A percentile compares a stretch with the other conserved stretches of the same genome.
These are phyloP conservation scores for Fusarium sp. DNA, from an alignment of 2,329 filamentous ascomycete species.

Conservation along the genomic window DNA sequence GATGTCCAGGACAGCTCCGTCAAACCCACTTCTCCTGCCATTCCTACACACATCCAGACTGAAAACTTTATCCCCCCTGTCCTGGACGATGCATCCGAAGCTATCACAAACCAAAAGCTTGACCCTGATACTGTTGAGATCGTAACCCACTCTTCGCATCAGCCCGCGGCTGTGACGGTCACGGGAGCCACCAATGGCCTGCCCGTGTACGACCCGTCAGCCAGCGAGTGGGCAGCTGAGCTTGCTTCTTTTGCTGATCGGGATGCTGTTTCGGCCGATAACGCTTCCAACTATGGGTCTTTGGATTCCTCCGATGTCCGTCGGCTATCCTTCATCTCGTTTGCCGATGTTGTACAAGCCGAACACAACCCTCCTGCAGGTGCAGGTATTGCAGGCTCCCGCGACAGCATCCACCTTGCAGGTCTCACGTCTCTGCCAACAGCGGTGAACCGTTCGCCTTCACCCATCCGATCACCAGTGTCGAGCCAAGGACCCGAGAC, in stretches of 20 bases:
- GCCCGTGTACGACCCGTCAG: slow-evolving; percentile 57
- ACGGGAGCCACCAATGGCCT: slow-evolving; percentile 58
- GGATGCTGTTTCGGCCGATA: slow-evolving; percentile 64
- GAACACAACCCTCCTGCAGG: slow-evolving; percentile 75
- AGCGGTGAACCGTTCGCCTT: slow-evolving; percentile 76
- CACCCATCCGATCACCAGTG: slow-evolving; percentile 82
- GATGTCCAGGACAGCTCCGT: slow-evolving; percentile 85
- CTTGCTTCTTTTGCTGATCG: slow-evolving; percentile 65
- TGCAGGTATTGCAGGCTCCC: slow-evolving; percentile 63
- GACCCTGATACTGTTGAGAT: slow-evolving; percentile 94
- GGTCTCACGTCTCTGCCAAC: slow-evolving; percentile 72
- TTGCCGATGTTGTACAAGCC: slow-evolving; percentile 92
- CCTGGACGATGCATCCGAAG: slow-evolving; percentile 89
- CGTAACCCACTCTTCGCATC: slow-evolving; percentile 86
- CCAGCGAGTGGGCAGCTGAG: slow-evolving; percentile 69
- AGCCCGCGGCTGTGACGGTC: slow-evolving; percentile 79
- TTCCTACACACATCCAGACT: slow-evolving; percentile 91
- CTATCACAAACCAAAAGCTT: slow-evolving; percentile 87
- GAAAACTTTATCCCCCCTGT: slow-evolving; percentile 95
- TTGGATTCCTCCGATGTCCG: slow-evolving; percentile 82
- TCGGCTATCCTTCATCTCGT: slow-evolving; percentile 93
- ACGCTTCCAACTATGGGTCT: slow-evolving; percentile 80
- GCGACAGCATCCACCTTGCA: slow-evolving; percentile 77
- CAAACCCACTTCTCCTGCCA: slow-evolving; percentile 83
- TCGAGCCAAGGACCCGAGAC: slow-evolving; percentile 76